Evolutionary conservation across 2,329 filamentous ascomycete genomes (phyloP).

Genomic region (Ophiostoma ulmi): DNA sequence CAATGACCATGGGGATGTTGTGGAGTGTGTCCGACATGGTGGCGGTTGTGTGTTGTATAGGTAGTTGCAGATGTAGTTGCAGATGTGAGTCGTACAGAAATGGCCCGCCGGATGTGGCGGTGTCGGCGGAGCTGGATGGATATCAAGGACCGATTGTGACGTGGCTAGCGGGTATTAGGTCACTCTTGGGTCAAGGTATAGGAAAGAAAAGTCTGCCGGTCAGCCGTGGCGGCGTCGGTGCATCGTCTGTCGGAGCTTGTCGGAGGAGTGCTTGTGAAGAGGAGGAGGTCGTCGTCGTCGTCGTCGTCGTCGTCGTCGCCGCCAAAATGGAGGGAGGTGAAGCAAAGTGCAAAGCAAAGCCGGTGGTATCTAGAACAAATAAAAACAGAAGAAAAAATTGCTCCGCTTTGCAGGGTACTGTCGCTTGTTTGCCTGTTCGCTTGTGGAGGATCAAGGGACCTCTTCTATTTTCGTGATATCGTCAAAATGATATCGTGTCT

Average conservation of each 20-base stretch:
- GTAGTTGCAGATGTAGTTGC: background rate
- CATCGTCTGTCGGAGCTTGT: constrained; percentile 21
- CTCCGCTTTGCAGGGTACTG: background rate
- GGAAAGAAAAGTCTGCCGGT: constrained; percentile 9
- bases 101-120: background rate
- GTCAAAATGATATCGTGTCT: background rate
- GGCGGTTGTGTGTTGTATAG: background rate
- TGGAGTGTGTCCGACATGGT: constrained; percentile 64
- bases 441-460: background rate
- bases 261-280: constrained; percentile 13
- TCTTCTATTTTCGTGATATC: background rate
- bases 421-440: background rate
- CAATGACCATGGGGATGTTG: constrained; percentile 96
- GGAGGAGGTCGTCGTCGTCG: constrained; percentile 14
- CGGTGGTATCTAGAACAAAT: background rate
- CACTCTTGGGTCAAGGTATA: background rate
- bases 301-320: background rate
- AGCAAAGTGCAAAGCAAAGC: background rate
- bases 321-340: background rate
- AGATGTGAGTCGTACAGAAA: background rate
- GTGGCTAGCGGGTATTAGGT: background rate
- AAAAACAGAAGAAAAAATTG: background rate
- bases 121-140: background rate
- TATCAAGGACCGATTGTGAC: background rate
- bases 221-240: constrained; percentile 23